Conservation (phyloP, 2,329 filamentous ascomycete genomes). For the Chrysoporthe puriensis region DNA sequence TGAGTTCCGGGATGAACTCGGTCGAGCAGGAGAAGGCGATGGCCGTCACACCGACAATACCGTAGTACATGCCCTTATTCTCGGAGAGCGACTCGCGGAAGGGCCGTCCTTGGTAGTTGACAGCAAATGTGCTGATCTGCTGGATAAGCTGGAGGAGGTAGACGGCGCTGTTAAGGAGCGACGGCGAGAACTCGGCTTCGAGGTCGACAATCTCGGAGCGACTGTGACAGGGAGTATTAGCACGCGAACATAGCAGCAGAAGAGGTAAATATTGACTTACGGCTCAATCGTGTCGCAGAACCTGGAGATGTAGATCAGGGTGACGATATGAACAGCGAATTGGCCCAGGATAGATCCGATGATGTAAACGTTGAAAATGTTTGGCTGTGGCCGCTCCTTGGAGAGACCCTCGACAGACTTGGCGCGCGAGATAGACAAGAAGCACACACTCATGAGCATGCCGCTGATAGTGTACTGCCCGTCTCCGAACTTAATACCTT, state of each 20-base stretch:
- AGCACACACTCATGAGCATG: conserved; percentile 99
- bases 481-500: conserved; percentile 99
- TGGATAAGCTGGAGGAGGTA: conserved; percentile 98
- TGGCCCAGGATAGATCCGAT: conserved; percentile 97
- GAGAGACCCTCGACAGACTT: conserved; percentile 94
- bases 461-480: conserved; percentile 98
- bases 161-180: conserved; percentile 92
- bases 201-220: conserved; percentile 73
- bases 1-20: conserved; percentile 94
- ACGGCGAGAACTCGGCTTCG: conserved; percentile 92
- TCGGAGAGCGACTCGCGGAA: conserved; percentile 96
- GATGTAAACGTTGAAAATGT: conserved; percentile 99
- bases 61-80: conserved; percentile 98
- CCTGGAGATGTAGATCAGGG: conserved; percentile 89
- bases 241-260: not conserved
- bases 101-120: conserved; percentile 98
- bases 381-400: conserved; percentile 95
- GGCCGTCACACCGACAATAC: conserved; percentile 84
- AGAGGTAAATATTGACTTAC: conserved; percentile 56
- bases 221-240: conserved; percentile 40
- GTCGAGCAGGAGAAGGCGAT: conserved; percentile 95
- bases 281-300: conserved; percentile 86
- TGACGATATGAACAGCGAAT: conserved; percentile 93
- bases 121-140: conserved; percentile 97
- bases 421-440: conserved; percentile 96